phyloP scores from a whole-genome alignment of 371 early-diverging fungal species.

The Smittium culicis region DNA sequence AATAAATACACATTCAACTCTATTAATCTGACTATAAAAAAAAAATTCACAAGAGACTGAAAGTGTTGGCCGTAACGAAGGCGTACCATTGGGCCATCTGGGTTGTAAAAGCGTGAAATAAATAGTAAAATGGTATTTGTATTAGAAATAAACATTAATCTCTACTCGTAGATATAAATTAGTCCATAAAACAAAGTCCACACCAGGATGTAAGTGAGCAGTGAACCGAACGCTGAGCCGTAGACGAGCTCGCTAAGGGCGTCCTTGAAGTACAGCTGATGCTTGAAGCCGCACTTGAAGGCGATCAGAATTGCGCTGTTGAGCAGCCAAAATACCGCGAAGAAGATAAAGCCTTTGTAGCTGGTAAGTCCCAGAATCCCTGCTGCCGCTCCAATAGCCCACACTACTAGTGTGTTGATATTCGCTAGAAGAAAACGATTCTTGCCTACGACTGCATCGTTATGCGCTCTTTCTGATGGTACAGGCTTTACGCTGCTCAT shows the following conservation, averaged over 20 bases:
- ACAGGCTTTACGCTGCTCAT: too few species aligned
- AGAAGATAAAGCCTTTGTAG: conserved; percentile 29
- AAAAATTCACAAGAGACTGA: too few species aligned
- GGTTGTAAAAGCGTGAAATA: too few species aligned
- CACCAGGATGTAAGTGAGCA: conserved; percentile 28
- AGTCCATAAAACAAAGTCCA: conserved; percentile 30
- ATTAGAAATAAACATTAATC: too few species aligned
- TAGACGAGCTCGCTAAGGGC: conserved; percentile 25
- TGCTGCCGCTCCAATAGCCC: conserved; percentile 29
- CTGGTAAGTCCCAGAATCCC: conserved; percentile 28
- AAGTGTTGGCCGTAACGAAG: too few species aligned
- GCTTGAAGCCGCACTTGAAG: conserved; percentile 23
- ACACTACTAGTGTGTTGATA: conserved; percentile 27
- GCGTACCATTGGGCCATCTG: too few species aligned
- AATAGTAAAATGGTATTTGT: too few species aligned
- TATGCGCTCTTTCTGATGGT: not conserved
- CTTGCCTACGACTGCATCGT: conserved; percentile 26
- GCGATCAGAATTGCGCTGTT: conserved; percentile 17
- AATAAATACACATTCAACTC: too few species aligned
- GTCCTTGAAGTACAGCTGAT: conserved; percentile 21
- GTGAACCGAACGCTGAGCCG: conserved; percentile 21
- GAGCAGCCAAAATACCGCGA: conserved; percentile 20
- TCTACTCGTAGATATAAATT: conserved; percentile 14
- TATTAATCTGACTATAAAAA: too few species aligned
- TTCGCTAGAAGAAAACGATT: conserved; percentile 25